These are phyloP conservation scores for Cucurbitaria berberidis DNA, from an alignment of 2,329 filamentous ascomycete species.

Conservation along the genomic window DNA sequence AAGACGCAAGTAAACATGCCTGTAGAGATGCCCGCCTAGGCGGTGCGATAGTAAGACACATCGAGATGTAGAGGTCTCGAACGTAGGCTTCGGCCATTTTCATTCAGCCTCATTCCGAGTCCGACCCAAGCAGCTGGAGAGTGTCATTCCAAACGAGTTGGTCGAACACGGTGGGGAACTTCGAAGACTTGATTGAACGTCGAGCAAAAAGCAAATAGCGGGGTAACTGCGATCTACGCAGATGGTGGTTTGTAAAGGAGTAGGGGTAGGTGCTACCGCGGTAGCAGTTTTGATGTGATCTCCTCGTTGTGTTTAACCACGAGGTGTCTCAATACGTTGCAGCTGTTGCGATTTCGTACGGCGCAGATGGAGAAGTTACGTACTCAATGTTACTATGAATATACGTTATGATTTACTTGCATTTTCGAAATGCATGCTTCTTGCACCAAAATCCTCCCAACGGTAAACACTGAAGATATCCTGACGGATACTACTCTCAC, in stretches of 20 bases:
- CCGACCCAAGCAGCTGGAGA: neutral
- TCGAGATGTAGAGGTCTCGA: neutral
- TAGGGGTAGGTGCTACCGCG: no score
- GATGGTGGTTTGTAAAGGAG: neutral
- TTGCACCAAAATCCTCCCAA: neutral
- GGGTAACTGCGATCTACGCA: neutral
- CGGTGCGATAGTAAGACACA: neutral
- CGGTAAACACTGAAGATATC: no score
- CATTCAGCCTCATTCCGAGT: neutral
- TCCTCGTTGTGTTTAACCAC: neutral
- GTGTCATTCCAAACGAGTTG: neutral
- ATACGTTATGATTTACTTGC: neutral
- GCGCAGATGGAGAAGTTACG: neutral
- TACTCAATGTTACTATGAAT: neutral
- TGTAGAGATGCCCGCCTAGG: neutral
- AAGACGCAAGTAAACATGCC: conserved; percentile 17
- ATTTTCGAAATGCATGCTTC: neutral
- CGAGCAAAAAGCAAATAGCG: neutral
- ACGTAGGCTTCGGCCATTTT: neutral
- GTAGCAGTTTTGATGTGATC: neutral
- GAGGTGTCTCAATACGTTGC: neutral
- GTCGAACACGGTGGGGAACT: conserved; percentile 1
- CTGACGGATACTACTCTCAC: no score
- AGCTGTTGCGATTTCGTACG: neutral
- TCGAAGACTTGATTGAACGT: neutral